Evolutionary conservation across 2,329 filamentous ascomycete genomes (phyloP).

Genomic region (Nothomitra cinnamomea): DNA sequence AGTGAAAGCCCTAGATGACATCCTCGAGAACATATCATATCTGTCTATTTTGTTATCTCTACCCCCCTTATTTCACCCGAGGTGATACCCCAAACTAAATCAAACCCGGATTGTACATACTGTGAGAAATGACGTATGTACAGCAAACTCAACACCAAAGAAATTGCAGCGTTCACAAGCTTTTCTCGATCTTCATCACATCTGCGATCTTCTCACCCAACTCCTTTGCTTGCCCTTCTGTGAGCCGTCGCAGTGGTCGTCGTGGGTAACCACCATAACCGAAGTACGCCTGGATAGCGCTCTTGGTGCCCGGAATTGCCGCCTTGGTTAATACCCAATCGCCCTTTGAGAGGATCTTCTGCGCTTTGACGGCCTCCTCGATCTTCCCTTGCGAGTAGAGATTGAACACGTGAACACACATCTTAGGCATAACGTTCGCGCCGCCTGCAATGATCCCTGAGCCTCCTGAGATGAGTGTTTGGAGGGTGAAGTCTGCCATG

Average conservation of each 20-base stretch:
- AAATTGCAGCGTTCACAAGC: conserved; percentile 12
- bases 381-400: conserved; percentile 55
- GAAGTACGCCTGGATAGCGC: conserved; percentile 61
- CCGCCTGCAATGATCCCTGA: conserved; percentile 74
- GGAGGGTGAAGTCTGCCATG: conserved; percentile 73
- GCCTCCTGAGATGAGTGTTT: conserved; percentile 63
- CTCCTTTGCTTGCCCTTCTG: conserved; percentile 33
- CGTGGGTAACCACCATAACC: conserved; percentile 68
- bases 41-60: no score
- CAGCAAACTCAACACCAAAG: no score
- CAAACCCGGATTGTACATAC: no score
- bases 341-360: conserved; percentile 59
- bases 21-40: no score
- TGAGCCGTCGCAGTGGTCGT: conserved; percentile 50
- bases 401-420: conserved; percentile 63
- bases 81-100: no score
- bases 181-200: conserved; percentile 46
- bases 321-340: conserved; percentile 75
- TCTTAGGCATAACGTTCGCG: conserved; percentile 72
- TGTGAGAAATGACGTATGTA: no score
- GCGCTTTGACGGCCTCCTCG: conserved; percentile 57
- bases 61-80: no score
- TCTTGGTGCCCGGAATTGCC: conserved; percentile 75
- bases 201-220: conserved; percentile 31
- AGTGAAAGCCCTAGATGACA: no score